These are phyloP conservation scores for Wallacemonas sp. DNA, from an alignment of 208 protist genomes.

Conservation along the genomic window DNA sequence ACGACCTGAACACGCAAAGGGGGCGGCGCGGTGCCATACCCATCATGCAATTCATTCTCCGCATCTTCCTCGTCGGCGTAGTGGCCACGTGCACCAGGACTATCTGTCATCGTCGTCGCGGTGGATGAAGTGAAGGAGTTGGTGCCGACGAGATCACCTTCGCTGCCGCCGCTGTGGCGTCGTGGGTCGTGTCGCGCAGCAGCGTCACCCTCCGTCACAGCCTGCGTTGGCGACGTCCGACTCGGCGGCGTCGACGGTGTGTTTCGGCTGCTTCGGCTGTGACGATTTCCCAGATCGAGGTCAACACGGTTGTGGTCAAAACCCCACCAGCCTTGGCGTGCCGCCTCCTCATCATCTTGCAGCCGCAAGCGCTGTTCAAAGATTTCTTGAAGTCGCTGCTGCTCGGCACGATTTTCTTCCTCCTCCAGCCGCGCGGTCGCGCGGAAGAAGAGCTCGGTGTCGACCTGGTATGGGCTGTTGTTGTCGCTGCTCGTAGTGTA, in stretches of 20 bases:
- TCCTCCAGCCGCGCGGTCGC: constrained; percentile 11
- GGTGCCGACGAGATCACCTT: no score
- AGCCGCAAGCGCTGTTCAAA: constrained; percentile 9
- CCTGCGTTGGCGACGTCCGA: no score
- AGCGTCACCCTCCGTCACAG: no score
- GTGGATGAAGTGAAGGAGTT: no score
- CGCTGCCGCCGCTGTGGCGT: no score
- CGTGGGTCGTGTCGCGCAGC: no score
- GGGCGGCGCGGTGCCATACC: not conserved
- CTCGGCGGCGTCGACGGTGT: no score
- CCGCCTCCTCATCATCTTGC: not conserved
- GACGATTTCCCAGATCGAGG: no score
- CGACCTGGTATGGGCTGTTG: not conserved
- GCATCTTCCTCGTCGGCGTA: not conserved
- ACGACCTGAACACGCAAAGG: constrained; percentile 3
- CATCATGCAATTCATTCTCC: not conserved
- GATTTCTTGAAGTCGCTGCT: constrained; percentile 4
- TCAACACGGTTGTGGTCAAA: no score
- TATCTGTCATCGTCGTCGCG: no score
- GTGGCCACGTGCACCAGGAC: no score
- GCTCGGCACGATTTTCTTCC: not conserved
- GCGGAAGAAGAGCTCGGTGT: constrained; percentile 3
- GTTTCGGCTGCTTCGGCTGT: no score
- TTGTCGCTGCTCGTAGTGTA: constrained; percentile 12
- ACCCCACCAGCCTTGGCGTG: not conserved